A percentile compares a stretch with the other conserved stretches of the same genome.
Evolutionary conservation across 495 filamentous ascomycete species (phyloP).

Genomic region (Rusavskia elegans): DNA sequence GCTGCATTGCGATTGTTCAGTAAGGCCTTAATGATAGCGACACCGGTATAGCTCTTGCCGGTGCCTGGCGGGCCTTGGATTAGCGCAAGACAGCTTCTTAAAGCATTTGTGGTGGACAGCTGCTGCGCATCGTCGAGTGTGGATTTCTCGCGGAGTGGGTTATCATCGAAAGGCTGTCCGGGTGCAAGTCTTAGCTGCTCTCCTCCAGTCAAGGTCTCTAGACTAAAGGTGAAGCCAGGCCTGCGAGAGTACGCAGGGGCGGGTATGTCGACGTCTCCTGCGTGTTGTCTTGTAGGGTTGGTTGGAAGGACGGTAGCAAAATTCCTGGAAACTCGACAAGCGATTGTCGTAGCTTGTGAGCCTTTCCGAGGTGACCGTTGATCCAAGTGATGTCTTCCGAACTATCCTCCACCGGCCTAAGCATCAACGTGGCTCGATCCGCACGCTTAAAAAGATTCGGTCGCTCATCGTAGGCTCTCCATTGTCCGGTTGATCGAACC

Average conservation of each 20-base stretch:
- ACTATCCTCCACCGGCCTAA: constrained; percentile 14
- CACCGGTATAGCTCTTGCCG: constrained; percentile 52
- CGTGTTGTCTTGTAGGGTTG: constrained; percentile 29
- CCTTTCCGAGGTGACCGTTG: constrained; percentile 12
- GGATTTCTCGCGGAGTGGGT: constrained; percentile 24
- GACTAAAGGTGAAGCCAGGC: constrained; percentile 37
- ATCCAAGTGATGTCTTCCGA: constrained; percentile 16
- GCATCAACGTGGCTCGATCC: constrained; percentile 13
- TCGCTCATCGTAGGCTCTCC: background rate
- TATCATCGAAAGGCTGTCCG: constrained; percentile 22
- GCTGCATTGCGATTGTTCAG: constrained; percentile 36
- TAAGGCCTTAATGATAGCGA: constrained; percentile 43
- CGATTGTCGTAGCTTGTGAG: constrained; percentile 9
- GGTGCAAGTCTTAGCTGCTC: constrained; percentile 14
- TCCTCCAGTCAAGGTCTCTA: constrained; percentile 29
- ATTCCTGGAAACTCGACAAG: constrained; percentile 60
- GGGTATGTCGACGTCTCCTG: constrained; percentile 15
- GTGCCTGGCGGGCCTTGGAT: constrained; percentile 77
- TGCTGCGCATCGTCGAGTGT: constrained; percentile 45
- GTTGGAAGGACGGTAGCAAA: constrained; percentile 49
- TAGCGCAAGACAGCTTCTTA: constrained; percentile 40
- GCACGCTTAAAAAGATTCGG: constrained; percentile 16
- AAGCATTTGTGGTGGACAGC: constrained; percentile 34
- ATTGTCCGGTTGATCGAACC: no score
- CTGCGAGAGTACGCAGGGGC: constrained; percentile 38